Percentiles rank a stretch among this genome's conserved stretches.
Evolutionary conservation across 1,284 basidiomycete genomes (phyloP).

Genomic region (Sanguinoderma infundibulare): DNA sequence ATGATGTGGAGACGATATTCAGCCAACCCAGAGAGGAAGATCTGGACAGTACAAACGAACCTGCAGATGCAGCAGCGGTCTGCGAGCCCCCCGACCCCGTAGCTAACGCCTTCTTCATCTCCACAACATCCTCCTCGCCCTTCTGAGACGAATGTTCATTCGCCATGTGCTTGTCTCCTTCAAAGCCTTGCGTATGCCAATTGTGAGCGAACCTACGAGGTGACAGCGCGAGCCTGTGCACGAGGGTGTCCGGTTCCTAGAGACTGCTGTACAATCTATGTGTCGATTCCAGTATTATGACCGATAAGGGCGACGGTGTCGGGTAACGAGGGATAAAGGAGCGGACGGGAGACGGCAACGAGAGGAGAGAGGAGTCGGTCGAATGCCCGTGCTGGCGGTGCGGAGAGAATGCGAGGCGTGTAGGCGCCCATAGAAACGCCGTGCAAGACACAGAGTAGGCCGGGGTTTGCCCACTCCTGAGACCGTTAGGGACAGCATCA

Average conservation of each 20-base stretch:
- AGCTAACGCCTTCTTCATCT: slow-evolving; percentile 65
- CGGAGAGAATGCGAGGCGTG: neutral
- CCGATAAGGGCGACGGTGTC: neutral
- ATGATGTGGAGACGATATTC: neutral
- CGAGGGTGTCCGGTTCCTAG: neutral
- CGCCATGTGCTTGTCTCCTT: slow-evolving; percentile 8
- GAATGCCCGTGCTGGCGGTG: slow-evolving; percentile 1
- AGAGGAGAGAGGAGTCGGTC: neutral
- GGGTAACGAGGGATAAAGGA: slow-evolving; percentile 8
- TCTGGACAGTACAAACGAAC: slow-evolving; percentile 34
- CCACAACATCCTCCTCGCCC: slow-evolving; percentile 55
- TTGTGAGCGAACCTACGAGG: neutral
- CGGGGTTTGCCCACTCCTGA: no score
- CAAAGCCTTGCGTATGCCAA: neutral
- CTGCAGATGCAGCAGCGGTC: slow-evolving; percentile 43
- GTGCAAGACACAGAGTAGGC: no score
- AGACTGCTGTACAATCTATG: slow-evolving; percentile 11
- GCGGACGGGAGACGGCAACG: slow-evolving; percentile 10
- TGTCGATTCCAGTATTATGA: slow-evolving; percentile 4
- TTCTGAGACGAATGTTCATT: slow-evolving; percentile 16
- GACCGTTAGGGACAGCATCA: neutral
- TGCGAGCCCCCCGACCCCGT: slow-evolving; percentile 45
- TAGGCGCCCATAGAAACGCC: neutral
- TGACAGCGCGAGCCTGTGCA: neutral
- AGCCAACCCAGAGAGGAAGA: neutral